Evolutionary conservation across 768 basidiomycete genomes (phyloP).

Genomic region (Leucocoprinus leucothites): DNA sequence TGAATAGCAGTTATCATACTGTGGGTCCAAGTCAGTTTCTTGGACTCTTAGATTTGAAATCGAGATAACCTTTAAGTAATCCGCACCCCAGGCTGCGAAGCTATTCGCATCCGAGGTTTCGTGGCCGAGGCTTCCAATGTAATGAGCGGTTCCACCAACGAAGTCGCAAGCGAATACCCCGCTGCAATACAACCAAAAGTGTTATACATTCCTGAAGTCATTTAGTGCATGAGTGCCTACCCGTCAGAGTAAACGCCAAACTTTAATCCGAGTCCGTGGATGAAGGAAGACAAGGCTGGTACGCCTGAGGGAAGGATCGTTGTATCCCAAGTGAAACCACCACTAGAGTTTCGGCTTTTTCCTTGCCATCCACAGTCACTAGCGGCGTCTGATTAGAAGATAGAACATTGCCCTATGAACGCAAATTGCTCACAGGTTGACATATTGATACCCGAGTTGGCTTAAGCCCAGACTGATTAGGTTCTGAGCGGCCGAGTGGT

Average conservation of each 20-base stretch:
- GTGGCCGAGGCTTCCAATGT: slow-evolving; percentile 42
- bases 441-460: slow-evolving; percentile 36
- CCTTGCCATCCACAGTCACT: slow-evolving; percentile 54
- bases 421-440: slow-evolving; percentile 34
- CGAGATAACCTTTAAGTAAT: slow-evolving; percentile 36
- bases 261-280: slow-evolving; percentile 44
- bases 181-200: slow-evolving; percentile 18
- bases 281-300: slow-evolving; percentile 33
- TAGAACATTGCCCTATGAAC: not conserved
- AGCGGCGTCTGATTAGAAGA: not conserved
- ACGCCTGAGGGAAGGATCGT: slow-evolving; percentile 35
- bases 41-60: not conserved
- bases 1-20: slow-evolving; percentile 52
- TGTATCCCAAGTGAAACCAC: slow-evolving; percentile 42
- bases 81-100: slow-evolving; percentile 48
- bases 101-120: slow-evolving; percentile 44
- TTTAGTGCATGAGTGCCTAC: slow-evolving; percentile 18
- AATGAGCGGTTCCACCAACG: slow-evolving; percentile 41
- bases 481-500: slow-evolving; percentile 35
- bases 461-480: slow-evolving; percentile 34
- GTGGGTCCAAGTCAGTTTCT: slow-evolving; percentile 5
- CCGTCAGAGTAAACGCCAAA: slow-evolving; percentile 63
- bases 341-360: slow-evolving; percentile 34
- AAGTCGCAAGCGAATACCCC: slow-evolving; percentile 44
- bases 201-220: too few relatives aligned